phyloP scores from a whole-genome alignment of 768 basidiomycete species.

The Russula foetens region DNA sequence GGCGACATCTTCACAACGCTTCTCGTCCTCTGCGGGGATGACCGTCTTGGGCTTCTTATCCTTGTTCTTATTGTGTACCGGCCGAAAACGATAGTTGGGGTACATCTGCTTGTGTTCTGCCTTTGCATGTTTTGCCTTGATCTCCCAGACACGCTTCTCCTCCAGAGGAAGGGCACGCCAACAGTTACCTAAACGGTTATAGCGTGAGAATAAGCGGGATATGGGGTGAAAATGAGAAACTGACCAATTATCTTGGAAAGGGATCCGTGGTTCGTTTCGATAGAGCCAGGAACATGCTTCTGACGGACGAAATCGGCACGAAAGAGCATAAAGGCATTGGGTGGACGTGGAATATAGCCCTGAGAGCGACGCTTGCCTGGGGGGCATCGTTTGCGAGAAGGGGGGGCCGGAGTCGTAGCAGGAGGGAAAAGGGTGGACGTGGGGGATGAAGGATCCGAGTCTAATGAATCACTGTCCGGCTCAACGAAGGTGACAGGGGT shows the following conservation, averaged over 20 bases:
- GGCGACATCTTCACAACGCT: constrained; percentile 20
- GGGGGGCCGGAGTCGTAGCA: constrained; percentile 33
- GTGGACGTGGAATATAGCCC: constrained; percentile 27
- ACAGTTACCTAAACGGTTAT: constrained; percentile 31
- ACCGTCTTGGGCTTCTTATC: constrained; percentile 25
- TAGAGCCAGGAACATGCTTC: constrained; percentile 43
- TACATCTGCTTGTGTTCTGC: constrained; percentile 61
- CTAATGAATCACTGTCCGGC: constrained; percentile 27
- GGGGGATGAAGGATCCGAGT: constrained; percentile 28
- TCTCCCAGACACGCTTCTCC: constrained; percentile 68
- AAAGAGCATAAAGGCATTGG: constrained; percentile 35
- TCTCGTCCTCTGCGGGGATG: constrained; percentile 18
- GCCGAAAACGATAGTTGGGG: constrained; percentile 51
- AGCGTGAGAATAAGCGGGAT: background rate
- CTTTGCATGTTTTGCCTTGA: constrained; percentile 64
- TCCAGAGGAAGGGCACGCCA: constrained; percentile 66
- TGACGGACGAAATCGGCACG: constrained; percentile 29
- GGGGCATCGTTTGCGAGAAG: constrained; percentile 41
- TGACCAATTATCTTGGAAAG: constrained; percentile 41
- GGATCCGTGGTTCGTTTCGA: constrained; percentile 42
- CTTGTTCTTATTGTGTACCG: constrained; percentile 41
- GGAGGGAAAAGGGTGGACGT: constrained; percentile 47
- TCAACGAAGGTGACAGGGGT: constrained; percentile 45
- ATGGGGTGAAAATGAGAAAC: background rate
- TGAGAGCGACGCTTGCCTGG: constrained; percentile 60